Conservation (phyloP, 164 flowering plant genomes). For the Chimonanthus praecox region DNA sequence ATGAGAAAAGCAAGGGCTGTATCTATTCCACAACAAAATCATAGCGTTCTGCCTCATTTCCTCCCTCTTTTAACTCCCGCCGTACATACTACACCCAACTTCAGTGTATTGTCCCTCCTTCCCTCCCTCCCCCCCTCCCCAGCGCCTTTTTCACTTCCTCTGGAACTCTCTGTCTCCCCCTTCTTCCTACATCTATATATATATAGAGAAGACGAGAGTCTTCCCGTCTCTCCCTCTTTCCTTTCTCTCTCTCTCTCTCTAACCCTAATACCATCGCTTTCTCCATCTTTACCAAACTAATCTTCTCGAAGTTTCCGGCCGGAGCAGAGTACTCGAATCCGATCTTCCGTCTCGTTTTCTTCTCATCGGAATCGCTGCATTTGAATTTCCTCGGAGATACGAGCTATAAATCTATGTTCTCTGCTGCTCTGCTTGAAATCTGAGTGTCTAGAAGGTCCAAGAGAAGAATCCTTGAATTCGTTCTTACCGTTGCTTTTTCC, state of each 20-base stretch:
- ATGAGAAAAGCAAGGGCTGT: background rate
- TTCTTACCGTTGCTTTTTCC: no score
- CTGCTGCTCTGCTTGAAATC: no score
- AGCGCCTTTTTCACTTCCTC: background rate
- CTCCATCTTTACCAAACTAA: background rate
- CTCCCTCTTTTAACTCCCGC: background rate
- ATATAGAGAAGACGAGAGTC: background rate
- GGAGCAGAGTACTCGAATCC: background rate
- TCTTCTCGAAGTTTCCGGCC: background rate
- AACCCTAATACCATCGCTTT: background rate
- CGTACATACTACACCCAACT: slow-evolving; percentile 3
- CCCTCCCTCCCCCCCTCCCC: background rate
- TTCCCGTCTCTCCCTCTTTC: background rate
- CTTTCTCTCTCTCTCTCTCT: background rate
- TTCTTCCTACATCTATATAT: background rate
- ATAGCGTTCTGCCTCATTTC: slow-evolving; percentile 1
- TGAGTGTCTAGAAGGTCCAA: no score
- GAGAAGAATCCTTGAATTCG: no score
- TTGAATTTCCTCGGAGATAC: background rate
- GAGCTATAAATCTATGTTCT: no score
- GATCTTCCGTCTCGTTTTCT: background rate
- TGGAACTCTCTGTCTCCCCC: background rate
- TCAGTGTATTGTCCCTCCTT: background rate
- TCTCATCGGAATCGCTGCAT: background rate
- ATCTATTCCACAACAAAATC: slow-evolving; percentile 1